Evolutionary conservation across 164 flowering plant genomes (phyloP).

Genomic region (Macadamia tetraphylla): DNA sequence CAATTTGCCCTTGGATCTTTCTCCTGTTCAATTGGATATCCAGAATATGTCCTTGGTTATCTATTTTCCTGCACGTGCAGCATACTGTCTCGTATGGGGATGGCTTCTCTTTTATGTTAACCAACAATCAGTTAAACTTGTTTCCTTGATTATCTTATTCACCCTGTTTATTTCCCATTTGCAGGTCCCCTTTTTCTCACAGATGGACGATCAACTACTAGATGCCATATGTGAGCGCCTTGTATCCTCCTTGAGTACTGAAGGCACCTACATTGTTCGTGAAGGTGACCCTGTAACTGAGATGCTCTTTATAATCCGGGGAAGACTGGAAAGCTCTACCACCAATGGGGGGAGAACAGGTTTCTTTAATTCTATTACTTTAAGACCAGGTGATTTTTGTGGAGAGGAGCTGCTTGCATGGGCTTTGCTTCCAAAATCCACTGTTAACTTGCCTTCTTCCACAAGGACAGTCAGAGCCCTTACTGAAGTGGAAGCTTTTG

Average conservation of each 20-base stretch:
- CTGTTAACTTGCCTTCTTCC: constrained; percentile 73
- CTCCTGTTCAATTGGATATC: not conserved
- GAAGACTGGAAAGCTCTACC: constrained; percentile 78
- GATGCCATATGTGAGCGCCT: constrained; percentile 96
- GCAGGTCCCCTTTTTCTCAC: constrained; percentile 93
- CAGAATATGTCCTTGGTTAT: not conserved
- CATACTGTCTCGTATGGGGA: no score
- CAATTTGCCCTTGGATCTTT: not conserved
- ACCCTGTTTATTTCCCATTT: constrained; percentile 8
- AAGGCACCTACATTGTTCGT: constrained; percentile 76
- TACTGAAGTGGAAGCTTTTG: constrained; percentile 83
- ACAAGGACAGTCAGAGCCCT: constrained; percentile 78
- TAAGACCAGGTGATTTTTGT: constrained; percentile 89
- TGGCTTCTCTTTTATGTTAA: not conserved
- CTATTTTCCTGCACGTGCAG: no score
- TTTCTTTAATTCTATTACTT: constrained; percentile 70
- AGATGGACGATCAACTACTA: constrained; percentile 94
- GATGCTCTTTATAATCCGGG: constrained; percentile 90
- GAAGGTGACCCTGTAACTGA: constrained; percentile 94
- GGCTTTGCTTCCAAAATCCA: constrained; percentile 77
- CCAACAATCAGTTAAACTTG: not conserved
- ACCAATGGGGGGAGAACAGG: constrained; percentile 92
- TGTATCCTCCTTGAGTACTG: constrained; percentile 74
- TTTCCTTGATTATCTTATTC: not conserved
- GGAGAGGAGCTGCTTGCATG: constrained; percentile 90